Conservation (phyloP, 768 basidiomycete species). For the Cystofilobasidium capitatum region DNA sequence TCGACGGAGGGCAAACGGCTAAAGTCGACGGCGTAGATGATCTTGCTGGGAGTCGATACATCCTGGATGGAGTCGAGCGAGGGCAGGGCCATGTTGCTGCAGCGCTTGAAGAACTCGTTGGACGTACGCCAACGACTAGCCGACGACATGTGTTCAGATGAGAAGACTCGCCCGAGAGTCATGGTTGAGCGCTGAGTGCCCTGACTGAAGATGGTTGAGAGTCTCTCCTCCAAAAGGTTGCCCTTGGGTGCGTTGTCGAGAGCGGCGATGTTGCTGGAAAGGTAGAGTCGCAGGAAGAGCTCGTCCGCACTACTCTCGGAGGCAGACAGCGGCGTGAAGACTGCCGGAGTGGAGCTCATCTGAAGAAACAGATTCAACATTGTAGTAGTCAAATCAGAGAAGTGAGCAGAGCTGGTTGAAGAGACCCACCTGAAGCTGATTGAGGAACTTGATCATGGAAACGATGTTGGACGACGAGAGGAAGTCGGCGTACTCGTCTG, state of each 20-base stretch:
- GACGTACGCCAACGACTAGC: background rate
- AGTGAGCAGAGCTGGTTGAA: too few relatives aligned
- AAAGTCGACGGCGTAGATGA: conserved; percentile 11
- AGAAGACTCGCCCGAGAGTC: background rate
- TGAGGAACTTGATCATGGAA: background rate
- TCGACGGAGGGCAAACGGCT: background rate
- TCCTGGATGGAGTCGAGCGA: background rate
- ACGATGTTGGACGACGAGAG: conserved; percentile 1
- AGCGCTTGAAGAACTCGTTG: background rate
- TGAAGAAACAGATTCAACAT: background rate
- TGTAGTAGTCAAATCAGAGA: background rate
- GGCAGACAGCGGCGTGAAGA: background rate
- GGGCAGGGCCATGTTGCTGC: background rate
- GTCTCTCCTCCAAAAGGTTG: background rate
- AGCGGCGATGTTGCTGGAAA: background rate
- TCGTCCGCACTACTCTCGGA: conserved; percentile 15
- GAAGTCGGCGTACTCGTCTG: conserved; percentile 10
- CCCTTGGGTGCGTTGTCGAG: background rate
- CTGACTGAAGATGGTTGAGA: background rate
- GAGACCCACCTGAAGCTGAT: conserved; percentile 1
- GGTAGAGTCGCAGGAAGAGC: conserved; percentile 11
- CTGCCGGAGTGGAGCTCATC: background rate
- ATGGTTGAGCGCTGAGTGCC: background rate
- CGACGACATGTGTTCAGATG: background rate
- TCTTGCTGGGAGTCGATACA: background rate